Base-by-base conservation (phyloP, 352 stramenopile species). In the Pythium plurisporium region DNA sequence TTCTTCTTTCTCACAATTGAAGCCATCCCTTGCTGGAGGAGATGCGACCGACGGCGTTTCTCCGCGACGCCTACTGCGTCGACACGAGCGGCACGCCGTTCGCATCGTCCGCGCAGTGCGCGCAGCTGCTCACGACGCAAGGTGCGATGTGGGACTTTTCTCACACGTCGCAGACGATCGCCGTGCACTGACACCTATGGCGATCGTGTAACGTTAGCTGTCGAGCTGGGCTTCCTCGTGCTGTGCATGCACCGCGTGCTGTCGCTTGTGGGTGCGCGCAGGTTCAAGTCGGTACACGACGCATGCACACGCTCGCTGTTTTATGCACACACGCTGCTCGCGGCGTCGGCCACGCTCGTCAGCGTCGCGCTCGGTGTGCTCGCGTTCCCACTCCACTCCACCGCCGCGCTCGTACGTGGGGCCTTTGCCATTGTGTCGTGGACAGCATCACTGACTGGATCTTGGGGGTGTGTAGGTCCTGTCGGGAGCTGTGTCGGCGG, bases 181-280 rank as follows among this genome's bases (percentile, higher is more conserved):
- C n/a, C n/a, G n/a, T n/a, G n/a, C n/a, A n/a, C n/a, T n/a, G n/a
- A n/a, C n/a, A n/a, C n/a, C n/a, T n/a, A n/a, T n/a, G n/a, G n/a
- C n/a, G n/a, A n/a, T n/a, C n/a, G n/a, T n/a, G n/a, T n/a, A n/a
- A n/a, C n/a, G n/a, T n/a, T n/a, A 64, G 59, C 27, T 9, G 37
- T 55, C 11, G 44, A 88, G 67, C 45, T 43, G 60, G 71, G 48
- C 2, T 67, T 88, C 26, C 41, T 78, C 3, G 36, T 67, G 5
- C 23, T 77, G 12, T 75, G 70, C 25, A 74, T 84, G 68, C 62
- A 34, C 25, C 65, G 71, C 17, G 69, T 85, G 30, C 31, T 77
- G n/a, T 53, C 36, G 19, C 65, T 86, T 50, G 45, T 41, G 27
- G 59, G 22, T 25, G 20, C 25, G 36, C 17, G 10, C 33, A 22